Evolutionary conservation across 2,329 filamentous ascomycete genomes (phyloP).

Genomic region (Aspergillus texensis): DNA sequence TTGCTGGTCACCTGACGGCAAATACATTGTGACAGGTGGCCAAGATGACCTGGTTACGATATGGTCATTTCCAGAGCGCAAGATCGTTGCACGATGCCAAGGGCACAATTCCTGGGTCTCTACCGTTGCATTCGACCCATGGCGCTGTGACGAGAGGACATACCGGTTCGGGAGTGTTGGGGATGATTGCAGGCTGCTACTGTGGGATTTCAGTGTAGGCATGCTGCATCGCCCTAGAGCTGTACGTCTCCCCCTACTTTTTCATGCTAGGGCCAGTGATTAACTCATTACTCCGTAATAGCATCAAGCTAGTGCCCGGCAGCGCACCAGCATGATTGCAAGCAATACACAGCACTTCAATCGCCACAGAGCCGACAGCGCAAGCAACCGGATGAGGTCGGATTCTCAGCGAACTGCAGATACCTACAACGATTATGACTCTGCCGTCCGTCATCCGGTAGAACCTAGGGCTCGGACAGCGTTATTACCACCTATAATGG

Average conservation of each 20-base stretch:
- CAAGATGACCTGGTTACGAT: conserved; percentile 97
- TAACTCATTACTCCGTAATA: conserved; percentile 19
- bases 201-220: conserved; percentile 97
- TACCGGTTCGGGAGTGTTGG: conserved; percentile 96
- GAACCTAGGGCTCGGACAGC: conserved; percentile 83
- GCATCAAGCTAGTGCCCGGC: conserved; percentile 41
- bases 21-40: conserved; percentile 91
- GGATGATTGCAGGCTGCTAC: conserved; percentile 83
- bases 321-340: conserved; percentile 39
- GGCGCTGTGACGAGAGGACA: conserved; percentile 92
- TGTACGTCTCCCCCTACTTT: conserved; percentile 54
- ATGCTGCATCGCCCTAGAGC: conserved; percentile 92
- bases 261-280: conserved; percentile 3
- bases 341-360: conserved; percentile 44
- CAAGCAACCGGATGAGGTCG: conserved; percentile 64
- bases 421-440: conserved; percentile 52
- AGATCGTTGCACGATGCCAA: conserved; percentile 87
- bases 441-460: conserved; percentile 73
- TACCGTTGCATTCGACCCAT: conserved; percentile 90
- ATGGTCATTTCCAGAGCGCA: conserved; percentile 83
- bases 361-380: conserved; percentile 65
- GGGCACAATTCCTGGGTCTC: conserved; percentile 97
- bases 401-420: conserved; percentile 66
- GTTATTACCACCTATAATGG: conserved; percentile 87
- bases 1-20: conserved; percentile 96